Conservation (phyloP, 2,329 filamentous ascomycete species). For the Calcarisporium arbuscula region DNA sequence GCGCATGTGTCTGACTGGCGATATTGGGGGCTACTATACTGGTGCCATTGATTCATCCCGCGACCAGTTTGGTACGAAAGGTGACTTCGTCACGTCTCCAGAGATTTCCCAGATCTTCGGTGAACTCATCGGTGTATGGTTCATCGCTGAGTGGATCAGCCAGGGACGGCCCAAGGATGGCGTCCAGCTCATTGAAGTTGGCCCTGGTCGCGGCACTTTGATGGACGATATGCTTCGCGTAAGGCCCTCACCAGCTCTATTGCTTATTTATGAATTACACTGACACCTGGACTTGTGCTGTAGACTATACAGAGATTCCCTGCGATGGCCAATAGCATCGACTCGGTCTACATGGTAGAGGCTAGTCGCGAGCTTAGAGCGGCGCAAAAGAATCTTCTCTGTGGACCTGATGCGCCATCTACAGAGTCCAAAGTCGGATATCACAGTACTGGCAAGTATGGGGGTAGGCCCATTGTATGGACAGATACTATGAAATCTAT, state of each 20-base stretch:
- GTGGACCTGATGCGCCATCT: slow-evolving; percentile 61
- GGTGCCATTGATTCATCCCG: slow-evolving; percentile 58
- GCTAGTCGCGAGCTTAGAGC: slow-evolving; percentile 74
- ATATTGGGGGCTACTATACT: slow-evolving; percentile 91
- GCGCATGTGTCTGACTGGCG: slow-evolving; percentile 95
- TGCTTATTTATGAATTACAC: neutral
- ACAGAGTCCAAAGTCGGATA: slow-evolving; percentile 67
- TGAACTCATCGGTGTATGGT: slow-evolving; percentile 89
- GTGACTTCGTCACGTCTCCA: slow-evolving; percentile 94
- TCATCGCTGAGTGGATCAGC: slow-evolving; percentile 92
- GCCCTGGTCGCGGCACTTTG: slow-evolving; percentile 86
- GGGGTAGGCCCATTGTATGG: slow-evolving; percentile 74
- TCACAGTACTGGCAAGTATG: slow-evolving; percentile 70
- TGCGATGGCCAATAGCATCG: slow-evolving; percentile 66
- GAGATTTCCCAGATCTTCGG: slow-evolving; percentile 98
- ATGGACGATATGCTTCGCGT: slow-evolving; percentile 96
- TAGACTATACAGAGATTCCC: slow-evolving; percentile 83
- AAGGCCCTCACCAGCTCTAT: slow-evolving; percentile 26
- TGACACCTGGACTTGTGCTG: slow-evolving; percentile 3
- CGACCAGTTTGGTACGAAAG: slow-evolving; percentile 87
- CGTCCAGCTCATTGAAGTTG: slow-evolving; percentile 87
- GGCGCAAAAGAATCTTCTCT: slow-evolving; percentile 75
- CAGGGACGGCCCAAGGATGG: slow-evolving; percentile 70
- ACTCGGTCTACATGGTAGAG: slow-evolving; percentile 90
- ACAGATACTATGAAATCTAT: slow-evolving; percentile 83